A percentile compares a stretch with the other conserved stretches of the same genome.
Evolutionary conservation across 2,329 filamentous ascomycete species (phyloP).

Genomic region (Phialemonium atrogriseum): DNA sequence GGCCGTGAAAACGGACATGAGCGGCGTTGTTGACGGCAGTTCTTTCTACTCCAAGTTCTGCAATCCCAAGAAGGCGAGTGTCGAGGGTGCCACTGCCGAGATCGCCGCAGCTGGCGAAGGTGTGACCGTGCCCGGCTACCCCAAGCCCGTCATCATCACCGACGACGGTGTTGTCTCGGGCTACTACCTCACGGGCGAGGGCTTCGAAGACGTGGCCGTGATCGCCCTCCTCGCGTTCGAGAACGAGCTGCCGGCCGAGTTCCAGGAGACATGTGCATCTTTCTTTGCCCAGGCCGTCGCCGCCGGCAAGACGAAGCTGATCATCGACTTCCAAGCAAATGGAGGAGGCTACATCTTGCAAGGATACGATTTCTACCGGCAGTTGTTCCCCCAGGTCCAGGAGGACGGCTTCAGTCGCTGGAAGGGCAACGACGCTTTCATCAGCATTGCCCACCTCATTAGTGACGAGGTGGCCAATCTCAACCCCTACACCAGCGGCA

Average conservation of each 20-base stretch:
- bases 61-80: conserved; percentile 6
- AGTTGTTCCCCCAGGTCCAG: conserved; percentile 39
- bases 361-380: conserved; percentile 55
- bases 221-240: conserved; percentile 19
- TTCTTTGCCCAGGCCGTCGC: conserved; percentile 27
- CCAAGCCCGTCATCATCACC: conserved; percentile 19
- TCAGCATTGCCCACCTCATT: conserved; percentile 33
- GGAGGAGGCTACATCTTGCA: conserved; percentile 49
- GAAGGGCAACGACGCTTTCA: conserved; percentile 30
- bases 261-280: conserved; percentile 23
- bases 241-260: conserved; percentile 19
- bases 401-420: conserved; percentile 35
- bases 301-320: conserved; percentile 49
- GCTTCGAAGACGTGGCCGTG: conserved; percentile 24
- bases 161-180: conserved; percentile 21
- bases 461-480: conserved; percentile 32
- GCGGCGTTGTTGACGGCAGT: conserved; percentile 20
- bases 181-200: conserved; percentile 19
- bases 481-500: conserved; percentile 35
- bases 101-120: conserved; percentile 3
- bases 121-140: conserved; percentile 17
- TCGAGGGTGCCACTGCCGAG: conserved; percentile 2
- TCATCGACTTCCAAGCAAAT: conserved; percentile 51
- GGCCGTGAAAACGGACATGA: conserved; percentile 18
- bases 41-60: conserved; percentile 27